Conservation (phyloP, 306 rosid species). For the Sindora glabra region DNA sequence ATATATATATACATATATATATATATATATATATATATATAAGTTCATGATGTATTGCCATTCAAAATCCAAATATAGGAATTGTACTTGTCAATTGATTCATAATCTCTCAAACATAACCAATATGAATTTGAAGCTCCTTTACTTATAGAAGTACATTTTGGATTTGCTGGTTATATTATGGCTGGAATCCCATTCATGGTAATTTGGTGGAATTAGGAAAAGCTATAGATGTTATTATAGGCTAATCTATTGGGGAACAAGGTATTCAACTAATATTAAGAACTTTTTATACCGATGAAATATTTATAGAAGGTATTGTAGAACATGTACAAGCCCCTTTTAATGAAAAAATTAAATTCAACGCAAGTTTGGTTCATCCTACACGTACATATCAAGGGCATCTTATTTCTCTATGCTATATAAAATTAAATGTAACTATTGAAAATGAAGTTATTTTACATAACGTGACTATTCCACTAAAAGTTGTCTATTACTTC, state of each 20-base stretch:
- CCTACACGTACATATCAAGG: neutral
- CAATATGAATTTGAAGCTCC: neutral
- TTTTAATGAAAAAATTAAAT: too few relatives aligned
- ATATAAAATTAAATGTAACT: neutral
- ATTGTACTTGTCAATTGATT: neutral
- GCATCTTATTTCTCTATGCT: neutral
- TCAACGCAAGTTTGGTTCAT: too few relatives aligned
- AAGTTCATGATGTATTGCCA: neutral
- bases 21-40: neutral
- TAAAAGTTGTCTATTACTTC: too few relatives aligned
- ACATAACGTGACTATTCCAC: neutral
- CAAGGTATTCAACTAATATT: neutral
- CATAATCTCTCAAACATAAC: neutral
- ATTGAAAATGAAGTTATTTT: too few relatives aligned
- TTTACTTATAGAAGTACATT: neutral
- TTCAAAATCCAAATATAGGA: neutral
- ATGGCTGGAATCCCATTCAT: neutral
- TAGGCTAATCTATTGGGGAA: conserved; percentile 1
- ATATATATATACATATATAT: too few relatives aligned
- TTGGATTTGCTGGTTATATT: neutral
- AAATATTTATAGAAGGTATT: too few relatives aligned
- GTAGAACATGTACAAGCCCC: too few relatives aligned
- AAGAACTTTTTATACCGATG: too few relatives aligned
- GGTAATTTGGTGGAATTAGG: neutral
- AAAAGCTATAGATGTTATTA: neutral